Evolutionary conservation across 1,284 basidiomycete genomes (phyloP), one percentile per base, ranked within the genome.

Genomic region (Puccinia brachypodii): DNA sequence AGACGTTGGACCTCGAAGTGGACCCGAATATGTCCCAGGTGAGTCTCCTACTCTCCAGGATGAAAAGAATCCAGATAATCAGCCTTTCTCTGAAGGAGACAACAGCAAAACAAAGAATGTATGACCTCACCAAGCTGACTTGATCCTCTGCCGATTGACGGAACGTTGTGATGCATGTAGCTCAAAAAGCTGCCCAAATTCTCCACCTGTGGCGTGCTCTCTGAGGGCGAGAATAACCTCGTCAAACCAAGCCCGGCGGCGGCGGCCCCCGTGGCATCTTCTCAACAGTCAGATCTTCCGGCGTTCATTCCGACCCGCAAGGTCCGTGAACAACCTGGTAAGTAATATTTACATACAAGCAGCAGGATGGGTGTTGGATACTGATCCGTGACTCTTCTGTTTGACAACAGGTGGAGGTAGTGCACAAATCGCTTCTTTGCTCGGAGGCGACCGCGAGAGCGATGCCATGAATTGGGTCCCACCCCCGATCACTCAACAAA

Each of bases 241-340:
- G 38, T 31, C 66, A 22, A 71, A 25, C 28, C 33, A n/a, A 53
- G 7, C 62, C 13, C 58, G 47, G 13, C n/a, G 44, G 6, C 50
- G 22, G 28, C 33, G 3, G 8, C 14, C n/a, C 31, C 64, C 22
- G 22, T 36, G 50, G 36, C 42, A n/a, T 25, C 25, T 3, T 19
- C 22, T n/a, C n/a, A 56, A 22, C 76, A 50, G 14, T 33, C 76
- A 1, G 53, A 66, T 28, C 13, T 53, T 28, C 64, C 76, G 3
- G 76, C 44, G 7, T 79, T 79, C 28, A 60, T 79, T 28, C 76
- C 76, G 8, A 79, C 76, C 36, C 76, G 76, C 2, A 79, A 60
- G 28, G 76, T 79, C 36, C 76, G 76, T 22, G 76, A 79, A 60
- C 76, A 79, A 58, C 76, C 76, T 33, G 76, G 76, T 79, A 31